Percentiles rank a stretch among this genome's conserved stretches.
Evolutionary conservation across 306 rosid genomes (phyloP).

Genomic region (Potentilla sterilis): DNA sequence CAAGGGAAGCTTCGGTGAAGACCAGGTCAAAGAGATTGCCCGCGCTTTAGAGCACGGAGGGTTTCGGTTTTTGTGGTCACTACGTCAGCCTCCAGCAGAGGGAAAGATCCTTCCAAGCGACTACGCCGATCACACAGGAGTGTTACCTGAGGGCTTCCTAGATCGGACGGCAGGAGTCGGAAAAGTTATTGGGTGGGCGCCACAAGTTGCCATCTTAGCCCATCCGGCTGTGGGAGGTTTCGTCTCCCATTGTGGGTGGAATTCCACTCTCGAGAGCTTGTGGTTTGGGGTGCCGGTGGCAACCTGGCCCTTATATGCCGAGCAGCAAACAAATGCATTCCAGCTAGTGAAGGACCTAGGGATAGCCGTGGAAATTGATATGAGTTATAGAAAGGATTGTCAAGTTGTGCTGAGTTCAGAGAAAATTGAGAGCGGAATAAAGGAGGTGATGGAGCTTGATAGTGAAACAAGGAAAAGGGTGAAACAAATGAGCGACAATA

Average conservation of each 20-base stretch:
- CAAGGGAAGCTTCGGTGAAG: too few relatives aligned
- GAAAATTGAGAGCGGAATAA: slow-evolving; percentile 23
- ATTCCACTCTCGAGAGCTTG: too few relatives aligned
- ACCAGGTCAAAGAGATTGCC: too few relatives aligned
- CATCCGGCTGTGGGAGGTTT: too few relatives aligned
- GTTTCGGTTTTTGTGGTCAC: slow-evolving; percentile 24
- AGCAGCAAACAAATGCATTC: too few relatives aligned
- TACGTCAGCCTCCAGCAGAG: not conserved
- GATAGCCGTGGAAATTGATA: slow-evolving; percentile 11
- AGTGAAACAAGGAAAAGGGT: slow-evolving; percentile 13
- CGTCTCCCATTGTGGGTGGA: too few relatives aligned
- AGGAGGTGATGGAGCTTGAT: slow-evolving; percentile 17
- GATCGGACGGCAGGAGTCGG: not conserved
- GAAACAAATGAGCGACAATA: slow-evolving; percentile 16
- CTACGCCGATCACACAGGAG: not conserved
- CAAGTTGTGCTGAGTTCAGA: not conserved
- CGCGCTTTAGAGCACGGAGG: slow-evolving; percentile 8
- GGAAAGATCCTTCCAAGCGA: not conserved
- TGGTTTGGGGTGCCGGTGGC: too few relatives aligned
- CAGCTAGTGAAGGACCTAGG: slow-evolving; percentile 18
- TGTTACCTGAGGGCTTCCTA: slow-evolving; percentile 21
- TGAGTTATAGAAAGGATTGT: not conserved
- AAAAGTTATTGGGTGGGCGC: too few relatives aligned
- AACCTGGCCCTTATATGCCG: too few relatives aligned
- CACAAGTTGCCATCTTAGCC: too few relatives aligned